phyloP scores from a whole-genome alignment of 768 basidiomycete species.

The Serpula lacrymans region DNA sequence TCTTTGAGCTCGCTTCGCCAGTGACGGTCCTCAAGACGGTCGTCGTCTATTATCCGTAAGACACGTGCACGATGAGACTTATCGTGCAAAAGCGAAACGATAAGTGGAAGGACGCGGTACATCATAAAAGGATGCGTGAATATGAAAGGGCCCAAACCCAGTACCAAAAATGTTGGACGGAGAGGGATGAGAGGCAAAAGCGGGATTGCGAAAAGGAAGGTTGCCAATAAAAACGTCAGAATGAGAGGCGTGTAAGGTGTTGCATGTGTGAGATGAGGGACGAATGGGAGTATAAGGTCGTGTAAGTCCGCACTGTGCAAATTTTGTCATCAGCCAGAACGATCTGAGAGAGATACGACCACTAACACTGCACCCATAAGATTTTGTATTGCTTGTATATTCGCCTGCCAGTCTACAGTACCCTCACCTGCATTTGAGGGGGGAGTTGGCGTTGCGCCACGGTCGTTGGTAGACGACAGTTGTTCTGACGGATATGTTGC shows the following conservation, averaged over 20 bases:
- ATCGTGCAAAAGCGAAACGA: slow-evolving; percentile 15
- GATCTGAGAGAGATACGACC: slow-evolving; percentile 1
- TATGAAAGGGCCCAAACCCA: slow-evolving; percentile 51
- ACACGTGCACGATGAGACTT: slow-evolving; percentile 15
- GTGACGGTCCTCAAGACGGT: slow-evolving; percentile 56
- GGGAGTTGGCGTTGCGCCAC: slow-evolving; percentile 26
- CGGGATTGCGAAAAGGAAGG: slow-evolving; percentile 33
- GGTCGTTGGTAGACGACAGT: slow-evolving; percentile 10
- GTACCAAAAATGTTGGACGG: slow-evolving; percentile 22
- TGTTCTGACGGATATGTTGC: slow-evolving; percentile 50
- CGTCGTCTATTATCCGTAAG: slow-evolving; percentile 53
- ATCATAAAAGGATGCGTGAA: slow-evolving; percentile 47
- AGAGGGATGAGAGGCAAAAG: slow-evolving; percentile 32
- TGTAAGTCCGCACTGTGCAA: slow-evolving; percentile 56
- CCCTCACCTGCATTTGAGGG: slow-evolving; percentile 51
- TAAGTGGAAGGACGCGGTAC: slow-evolving; percentile 24
- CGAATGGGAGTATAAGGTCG: slow-evolving; percentile 48
- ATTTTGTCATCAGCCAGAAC: neutral
- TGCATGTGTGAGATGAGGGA: slow-evolving; percentile 46
- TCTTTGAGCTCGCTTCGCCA: slow-evolving; percentile 64
- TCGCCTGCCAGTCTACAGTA: slow-evolving; percentile 78
- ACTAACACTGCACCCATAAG: slow-evolving; percentile 82
- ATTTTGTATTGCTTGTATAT: slow-evolving; percentile 87
- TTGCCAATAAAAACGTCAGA: slow-evolving; percentile 43
- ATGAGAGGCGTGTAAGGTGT: slow-evolving; percentile 54